Evolutionary conservation across 441 rosid genomes (phyloP).

Genomic region (Pelargonium exstipulatum): DNA sequence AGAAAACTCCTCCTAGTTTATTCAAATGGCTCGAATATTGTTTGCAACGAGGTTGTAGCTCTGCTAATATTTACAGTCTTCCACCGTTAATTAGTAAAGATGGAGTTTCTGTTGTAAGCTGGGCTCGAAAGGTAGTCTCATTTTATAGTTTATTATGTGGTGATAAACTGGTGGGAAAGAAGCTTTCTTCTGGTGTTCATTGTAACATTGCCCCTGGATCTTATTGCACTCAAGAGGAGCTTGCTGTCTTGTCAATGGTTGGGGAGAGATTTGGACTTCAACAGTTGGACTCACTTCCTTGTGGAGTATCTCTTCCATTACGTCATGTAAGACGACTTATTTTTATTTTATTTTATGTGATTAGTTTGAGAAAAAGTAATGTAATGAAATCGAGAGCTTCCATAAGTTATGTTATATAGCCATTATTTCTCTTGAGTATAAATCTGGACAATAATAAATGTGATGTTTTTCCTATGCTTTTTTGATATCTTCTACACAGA

Average conservation of each 20-base stretch:
- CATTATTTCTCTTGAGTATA: conserved; percentile 6
- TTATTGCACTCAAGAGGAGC: conserved; percentile 67
- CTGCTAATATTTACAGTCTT: conserved; percentile 53
- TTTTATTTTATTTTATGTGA: conserved; percentile 8
- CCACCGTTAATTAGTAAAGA: conserved; percentile 67
- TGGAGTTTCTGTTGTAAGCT: conserved; percentile 64
- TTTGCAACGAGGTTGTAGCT: conserved; percentile 56
- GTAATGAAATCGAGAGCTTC: conserved; percentile 11
- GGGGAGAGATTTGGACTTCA: conserved; percentile 95
- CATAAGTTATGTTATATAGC: background rate
- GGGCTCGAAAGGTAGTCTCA: conserved; percentile 77
- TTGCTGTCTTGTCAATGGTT: conserved; percentile 86
- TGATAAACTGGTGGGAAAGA: conserved; percentile 58
- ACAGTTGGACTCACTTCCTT: conserved; percentile 81
- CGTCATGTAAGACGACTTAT: conserved; percentile 72
- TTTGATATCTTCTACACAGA: conserved; percentile 12
- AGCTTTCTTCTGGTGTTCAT: conserved; percentile 69
- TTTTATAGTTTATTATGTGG: conserved; percentile 84
- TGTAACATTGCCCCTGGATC: conserved; percentile 78
- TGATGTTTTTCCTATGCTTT: conserved; percentile 6
- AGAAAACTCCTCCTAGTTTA: conserved; percentile 66
- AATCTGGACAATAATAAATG: conserved; percentile 16
- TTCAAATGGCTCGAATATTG: conserved; percentile 91
- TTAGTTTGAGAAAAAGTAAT: background rate
- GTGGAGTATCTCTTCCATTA: conserved; percentile 90